phyloP scores from a whole-genome alignment of 495 filamentous ascomycete species.

The Daldinia loculata region DNA sequence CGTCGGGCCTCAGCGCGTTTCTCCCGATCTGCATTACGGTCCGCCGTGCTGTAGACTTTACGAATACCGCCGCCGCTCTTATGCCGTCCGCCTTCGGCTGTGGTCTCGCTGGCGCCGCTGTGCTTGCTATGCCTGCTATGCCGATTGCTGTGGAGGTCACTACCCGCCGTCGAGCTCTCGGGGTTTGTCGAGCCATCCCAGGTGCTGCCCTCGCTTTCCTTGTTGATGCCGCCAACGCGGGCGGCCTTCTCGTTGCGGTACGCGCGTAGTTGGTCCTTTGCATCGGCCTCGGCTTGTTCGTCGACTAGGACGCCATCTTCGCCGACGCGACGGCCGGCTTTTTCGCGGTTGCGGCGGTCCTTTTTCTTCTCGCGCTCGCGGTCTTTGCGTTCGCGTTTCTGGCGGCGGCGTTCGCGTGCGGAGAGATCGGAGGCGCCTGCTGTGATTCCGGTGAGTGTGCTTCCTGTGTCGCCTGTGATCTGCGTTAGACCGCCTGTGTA shows the following conservation, averaged over 20 bases:
- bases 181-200: conserved; percentile 70
- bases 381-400: conserved; percentile 61
- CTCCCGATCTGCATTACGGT: conserved; percentile 54
- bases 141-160: conserved; percentile 59
- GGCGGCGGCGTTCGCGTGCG: conserved; percentile 55
- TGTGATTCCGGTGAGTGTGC: conserved; percentile 54
- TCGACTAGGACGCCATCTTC: conserved; percentile 58
- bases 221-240: conserved; percentile 85
- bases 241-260: conserved; percentile 88
- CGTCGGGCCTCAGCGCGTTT: conserved; percentile 58
- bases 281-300: conserved; percentile 72
- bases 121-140: conserved; percentile 63
- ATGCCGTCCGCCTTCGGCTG: conserved; percentile 5
- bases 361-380: conserved; percentile 57
- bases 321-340: conserved; percentile 54
- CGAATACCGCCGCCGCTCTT: conserved; percentile 55
- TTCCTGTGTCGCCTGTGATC: conserved; percentile 52
- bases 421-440: conserved; percentile 56
- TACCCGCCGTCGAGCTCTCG: conserved; percentile 60
- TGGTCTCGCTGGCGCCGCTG: conserved; percentile 52
- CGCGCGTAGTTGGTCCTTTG: conserved; percentile 64
- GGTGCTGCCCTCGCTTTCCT: conserved; percentile 74
- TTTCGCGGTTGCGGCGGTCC: conserved; percentile 54
- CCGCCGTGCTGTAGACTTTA: conserved; percentile 64
- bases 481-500: conserved; percentile 52